phyloP scores from a whole-genome alignment of 192 early-diverging fungal genomes.

The Mortierella antarctica region DNA sequence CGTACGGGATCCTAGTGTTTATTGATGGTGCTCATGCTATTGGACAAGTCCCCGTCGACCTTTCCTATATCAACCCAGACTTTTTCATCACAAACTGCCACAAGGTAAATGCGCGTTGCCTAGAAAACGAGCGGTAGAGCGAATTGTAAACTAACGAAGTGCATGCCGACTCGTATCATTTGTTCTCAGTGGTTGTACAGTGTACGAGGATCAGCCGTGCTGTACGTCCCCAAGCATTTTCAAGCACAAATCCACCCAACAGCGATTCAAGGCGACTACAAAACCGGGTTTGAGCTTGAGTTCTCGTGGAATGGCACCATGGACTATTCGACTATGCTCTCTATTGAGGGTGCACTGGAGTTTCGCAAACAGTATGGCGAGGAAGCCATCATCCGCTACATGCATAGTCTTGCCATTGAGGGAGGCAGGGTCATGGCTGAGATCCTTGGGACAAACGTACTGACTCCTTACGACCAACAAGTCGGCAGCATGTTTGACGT shows the following conservation, averaged over 20 bases:
- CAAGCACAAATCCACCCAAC: conserved; percentile 60
- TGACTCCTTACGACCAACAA: conserved; percentile 60
- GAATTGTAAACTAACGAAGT: too few species aligned
- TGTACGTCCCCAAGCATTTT: conserved; percentile 60
- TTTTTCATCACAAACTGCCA: conserved; percentile 76
- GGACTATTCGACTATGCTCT: conserved; percentile 52
- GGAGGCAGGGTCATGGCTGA: conserved; percentile 67
- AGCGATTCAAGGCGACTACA: conserved; percentile 58
- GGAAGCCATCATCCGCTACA: conserved; percentile 63
- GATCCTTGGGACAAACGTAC: conserved; percentile 66
- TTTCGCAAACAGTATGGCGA: conserved; percentile 67
- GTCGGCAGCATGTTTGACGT: conserved; percentile 71
- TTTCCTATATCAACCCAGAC: conserved; percentile 67
- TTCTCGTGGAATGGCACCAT: conserved; percentile 64
- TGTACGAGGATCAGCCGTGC: conserved; percentile 61
- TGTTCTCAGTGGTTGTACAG: conserved; percentile 64
- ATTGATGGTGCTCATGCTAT: conserved; percentile 77
- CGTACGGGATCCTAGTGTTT: conserved; percentile 64
- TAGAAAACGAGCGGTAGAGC: not conserved
- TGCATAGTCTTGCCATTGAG: conserved; percentile 60
- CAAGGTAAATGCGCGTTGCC: conserved; percentile 41
- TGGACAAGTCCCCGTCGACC: conserved; percentile 72
- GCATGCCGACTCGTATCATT: not conserved
- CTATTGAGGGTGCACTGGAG: conserved; percentile 56
- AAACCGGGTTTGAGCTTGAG: conserved; percentile 54